phyloP scores from a whole-genome alignment of 2,329 filamentous ascomycete species.

The Cladosporium sp. region DNA sequence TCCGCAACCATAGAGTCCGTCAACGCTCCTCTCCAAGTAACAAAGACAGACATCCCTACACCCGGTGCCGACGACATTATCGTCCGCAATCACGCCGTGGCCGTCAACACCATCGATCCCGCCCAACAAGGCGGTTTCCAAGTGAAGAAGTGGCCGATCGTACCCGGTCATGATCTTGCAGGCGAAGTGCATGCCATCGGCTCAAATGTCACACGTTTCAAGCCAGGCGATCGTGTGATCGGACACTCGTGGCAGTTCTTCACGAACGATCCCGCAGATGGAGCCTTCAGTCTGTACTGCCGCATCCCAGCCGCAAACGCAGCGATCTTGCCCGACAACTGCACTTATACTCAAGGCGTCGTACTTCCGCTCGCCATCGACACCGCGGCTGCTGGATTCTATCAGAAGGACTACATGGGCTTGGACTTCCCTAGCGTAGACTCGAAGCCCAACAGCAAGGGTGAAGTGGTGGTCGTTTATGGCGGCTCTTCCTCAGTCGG shows the following conservation, averaged over 20 bases:
- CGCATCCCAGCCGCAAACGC: slow-evolving; percentile 28
- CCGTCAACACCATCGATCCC: slow-evolving; percentile 28
- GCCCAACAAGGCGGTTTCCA: slow-evolving; percentile 15
- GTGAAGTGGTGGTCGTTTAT: slow-evolving; percentile 32
- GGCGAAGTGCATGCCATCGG: slow-evolving; percentile 29
- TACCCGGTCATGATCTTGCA: slow-evolving; percentile 27
- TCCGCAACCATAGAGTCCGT: slow-evolving; percentile 8
- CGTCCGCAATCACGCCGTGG: slow-evolving; percentile 25
- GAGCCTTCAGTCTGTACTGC: slow-evolving; percentile 29
- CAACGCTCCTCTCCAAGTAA: slow-evolving; percentile 19
- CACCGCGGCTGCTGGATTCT: slow-evolving; percentile 28
- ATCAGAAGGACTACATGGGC: slow-evolving; percentile 20
- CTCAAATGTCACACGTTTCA: slow-evolving; percentile 20
- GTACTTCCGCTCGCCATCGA: slow-evolving; percentile 37
- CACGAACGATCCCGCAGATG: slow-evolving; percentile 16
- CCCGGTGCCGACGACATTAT: slow-evolving; percentile 25
- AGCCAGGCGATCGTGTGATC: slow-evolving; percentile 24
- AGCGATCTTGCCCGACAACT: slow-evolving; percentile 30
- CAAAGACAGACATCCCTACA: slow-evolving; percentile 21
- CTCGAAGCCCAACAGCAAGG: slow-evolving; percentile 15
- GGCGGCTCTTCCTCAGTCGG: slow-evolving; percentile 29
- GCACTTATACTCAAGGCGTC: slow-evolving; percentile 32
- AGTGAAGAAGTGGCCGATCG: slow-evolving; percentile 24
- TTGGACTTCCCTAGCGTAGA: slow-evolving; percentile 15
- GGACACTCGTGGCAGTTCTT: slow-evolving; percentile 16